Base-by-base conservation (phyloP, 805 yeast genomes). In the Candida wancherniae region DNA sequence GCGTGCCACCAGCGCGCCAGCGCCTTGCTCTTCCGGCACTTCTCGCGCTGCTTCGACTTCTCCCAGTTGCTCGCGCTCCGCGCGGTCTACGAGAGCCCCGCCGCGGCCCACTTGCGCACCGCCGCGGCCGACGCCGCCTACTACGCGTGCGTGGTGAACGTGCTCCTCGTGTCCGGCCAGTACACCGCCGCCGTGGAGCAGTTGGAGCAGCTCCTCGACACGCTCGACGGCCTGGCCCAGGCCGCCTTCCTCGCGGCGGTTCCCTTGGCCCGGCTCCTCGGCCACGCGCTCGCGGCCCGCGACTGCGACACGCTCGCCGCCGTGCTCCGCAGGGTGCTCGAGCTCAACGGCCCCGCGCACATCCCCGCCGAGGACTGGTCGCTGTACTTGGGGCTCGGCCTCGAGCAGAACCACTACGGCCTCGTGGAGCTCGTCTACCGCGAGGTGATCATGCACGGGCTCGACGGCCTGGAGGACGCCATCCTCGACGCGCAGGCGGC, bases 371-470 rank as follows among this genome's bases (percentile, higher is more conserved):
- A 25, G 1, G 19, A 31, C 4, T 63, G 66, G 63, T 19, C 48
- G 6, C 27, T 33, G 8, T 37, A 44, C 15, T 40, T 64, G 15
- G 38, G 48, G 15, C 15, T 48, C 2, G 66, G 54, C 0, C 37
- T 61, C 13, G 19, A 37, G 6, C 20, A 29, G 7, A 51, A 53
- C 33, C 44, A 62, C 35, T 61, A 58, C 39, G 33, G 29, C 3
- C 31, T 62, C 22, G 58, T 55, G 4, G 51, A 49, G 22, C 19
- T 44, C 9, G 40, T 60, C 2, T 61, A 61, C 37, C 51, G 46
- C 10, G 40, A 45, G 13, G 53, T 42, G 31, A 44, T 64, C 24
- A 57, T 59, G 66, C 39, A 38, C 11, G 60, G 49, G 2, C 45
- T 51, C 17, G 37, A 42, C n/a, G 43, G 37, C 5, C 37, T 54